phyloP scores from a whole-genome alignment of 768 basidiomycete species.

The Panaeolus papilionaceus region DNA sequence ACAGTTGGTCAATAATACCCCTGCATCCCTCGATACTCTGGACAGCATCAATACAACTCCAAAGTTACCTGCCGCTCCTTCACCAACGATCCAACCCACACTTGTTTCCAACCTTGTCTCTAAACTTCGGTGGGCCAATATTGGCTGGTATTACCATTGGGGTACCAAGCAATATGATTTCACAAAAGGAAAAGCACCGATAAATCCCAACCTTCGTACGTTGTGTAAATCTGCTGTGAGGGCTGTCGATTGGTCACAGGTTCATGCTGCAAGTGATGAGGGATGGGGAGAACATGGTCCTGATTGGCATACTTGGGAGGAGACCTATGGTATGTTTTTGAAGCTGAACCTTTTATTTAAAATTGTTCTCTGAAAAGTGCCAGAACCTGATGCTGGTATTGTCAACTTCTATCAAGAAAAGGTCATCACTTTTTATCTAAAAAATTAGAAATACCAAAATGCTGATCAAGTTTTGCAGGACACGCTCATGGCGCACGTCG shows the following conservation, averaged over 20 bases:
- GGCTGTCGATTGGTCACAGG: slow-evolving; percentile 70
- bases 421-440: slow-evolving; percentile 34
- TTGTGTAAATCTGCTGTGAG: slow-evolving; percentile 70
- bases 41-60: slow-evolving; percentile 55
- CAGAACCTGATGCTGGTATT: slow-evolving; percentile 96
- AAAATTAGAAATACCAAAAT: background rate
- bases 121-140: slow-evolving; percentile 94
- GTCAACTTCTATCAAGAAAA: slow-evolving; percentile 94
- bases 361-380: slow-evolving; percentile 10
- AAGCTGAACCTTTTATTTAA: background rate
- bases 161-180: slow-evolving; percentile 96
- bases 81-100: slow-evolving; percentile 57
- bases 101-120: slow-evolving; percentile 62
- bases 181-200: slow-evolving; percentile 64
- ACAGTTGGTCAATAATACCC: slow-evolving; percentile 72
- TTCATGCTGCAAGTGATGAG: slow-evolving; percentile 51
- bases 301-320: slow-evolving; percentile 77
- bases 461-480: slow-evolving; percentile 52
- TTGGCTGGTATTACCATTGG: slow-evolving; percentile 98
- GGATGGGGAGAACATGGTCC: slow-evolving; percentile 61
- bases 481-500: slow-evolving; percentile 97
- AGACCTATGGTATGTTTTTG: slow-evolving; percentile 70
- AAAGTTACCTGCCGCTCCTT: slow-evolving; percentile 71
- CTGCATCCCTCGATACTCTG: slow-evolving; percentile 66
- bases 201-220: slow-evolving; percentile 59